phyloP scores from a whole-genome alignment of 345 rosid species.

The Lumnitzera littorea region DNA sequence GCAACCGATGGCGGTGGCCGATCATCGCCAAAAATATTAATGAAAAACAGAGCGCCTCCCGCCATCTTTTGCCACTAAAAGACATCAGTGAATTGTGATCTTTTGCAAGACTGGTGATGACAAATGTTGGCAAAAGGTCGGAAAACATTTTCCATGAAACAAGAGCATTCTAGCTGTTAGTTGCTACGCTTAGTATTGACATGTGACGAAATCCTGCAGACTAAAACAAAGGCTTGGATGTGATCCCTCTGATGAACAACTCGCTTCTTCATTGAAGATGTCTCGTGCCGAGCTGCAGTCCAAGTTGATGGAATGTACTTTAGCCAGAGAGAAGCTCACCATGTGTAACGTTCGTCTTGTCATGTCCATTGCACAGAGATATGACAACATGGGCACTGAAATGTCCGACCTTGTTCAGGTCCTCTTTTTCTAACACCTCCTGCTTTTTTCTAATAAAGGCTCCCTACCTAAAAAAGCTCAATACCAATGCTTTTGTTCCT shows the following conservation, averaged over 20 bases:
- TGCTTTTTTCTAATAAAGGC: background rate
- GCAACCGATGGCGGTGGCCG: too few relatives aligned
- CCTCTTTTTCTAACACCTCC: background rate
- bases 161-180: too few relatives aligned
- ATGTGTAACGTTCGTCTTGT: constrained; percentile 98
- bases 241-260: constrained; percentile 84
- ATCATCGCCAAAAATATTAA: too few relatives aligned
- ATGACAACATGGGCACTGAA: constrained; percentile 83
- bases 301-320: constrained; percentile 50
- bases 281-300: constrained; percentile 71
- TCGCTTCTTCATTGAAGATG: constrained; percentile 70
- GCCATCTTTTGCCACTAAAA: too few relatives aligned
- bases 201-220: constrained; percentile 21
- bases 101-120: background rate
- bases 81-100: too few relatives aligned
- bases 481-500: constrained; percentile 1
- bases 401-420: constrained; percentile 99
- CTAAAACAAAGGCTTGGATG: constrained; percentile 73
- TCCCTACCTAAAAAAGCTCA: background rate
- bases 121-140: background rate
- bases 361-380: constrained; percentile 89
- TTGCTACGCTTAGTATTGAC: too few relatives aligned
- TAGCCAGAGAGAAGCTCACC: constrained; percentile 89
- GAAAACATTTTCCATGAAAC: too few relatives aligned
- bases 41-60: too few relatives aligned